Base-by-base conservation (phyloP, 1,284 basidiomycete genomes). In the Anthracocystis setariae region DNA sequence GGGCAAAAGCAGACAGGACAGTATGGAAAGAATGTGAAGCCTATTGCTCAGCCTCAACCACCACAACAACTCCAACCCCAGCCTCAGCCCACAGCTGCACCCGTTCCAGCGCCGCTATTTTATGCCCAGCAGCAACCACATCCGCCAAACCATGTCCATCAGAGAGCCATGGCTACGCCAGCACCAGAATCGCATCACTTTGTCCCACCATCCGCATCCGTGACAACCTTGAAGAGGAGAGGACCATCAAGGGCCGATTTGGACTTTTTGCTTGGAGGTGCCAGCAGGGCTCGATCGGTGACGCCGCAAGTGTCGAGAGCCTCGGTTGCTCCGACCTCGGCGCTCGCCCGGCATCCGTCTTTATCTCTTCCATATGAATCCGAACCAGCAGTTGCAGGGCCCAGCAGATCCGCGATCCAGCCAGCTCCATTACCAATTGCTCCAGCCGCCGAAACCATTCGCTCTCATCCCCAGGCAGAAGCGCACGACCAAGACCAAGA, bases 321-420 rank as follows among this genome's bases (percentile, higher is more conserved):
- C 21, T 50, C 48, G 3, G 45, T 21, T 38, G 27, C 43, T 12
- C 47, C 48, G 3, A 39, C 46, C 12, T 12, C 7, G 7, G 29
- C 29, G 29, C 29, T 12, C 12, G 7, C 5, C 5, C 35, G 5
- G 35, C n/a, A 7, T 9, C 7, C 35, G 35, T 37, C n/a, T 5
- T n/a, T 37, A 37, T 29, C 29, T 29, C 35, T 9, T 17, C 35
- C 8, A 15, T 37, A 37, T n/a, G 35, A 17, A 37, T 37, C 35
- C 23, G 10, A 32, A 21, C n/a, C 20, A 39, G 35, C 49, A 52
- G 8, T 25, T 13, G 49, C 24, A 3, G 35, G 29, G 2, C 29
- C 50, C 13, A 20, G 25, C 1, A 27, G 44, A 17, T 3, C 45
- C 37, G 55, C 46, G 5, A 51, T 27, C 44, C 58, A 55, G 40